phyloP scores from a whole-genome alignment of 2,329 filamentous ascomycete genomes.

The Amphichorda felina region DNA sequence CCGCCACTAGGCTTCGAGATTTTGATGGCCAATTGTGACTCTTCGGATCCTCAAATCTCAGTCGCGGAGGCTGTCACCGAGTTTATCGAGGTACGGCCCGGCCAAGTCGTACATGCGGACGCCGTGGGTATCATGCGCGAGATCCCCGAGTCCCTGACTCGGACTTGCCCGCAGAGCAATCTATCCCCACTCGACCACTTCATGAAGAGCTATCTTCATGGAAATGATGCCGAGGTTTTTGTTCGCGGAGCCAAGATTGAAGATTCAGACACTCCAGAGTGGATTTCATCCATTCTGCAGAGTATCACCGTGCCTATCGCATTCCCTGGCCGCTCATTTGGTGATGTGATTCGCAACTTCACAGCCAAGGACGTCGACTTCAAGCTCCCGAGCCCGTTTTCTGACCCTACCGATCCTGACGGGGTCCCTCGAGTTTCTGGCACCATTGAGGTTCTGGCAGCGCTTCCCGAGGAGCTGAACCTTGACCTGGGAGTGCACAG shows the following conservation, averaged over 20 bases:
- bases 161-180: constrained; percentile 61
- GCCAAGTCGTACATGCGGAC: constrained; percentile 53
- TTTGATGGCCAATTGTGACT: constrained; percentile 69
- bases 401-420: constrained; percentile 61
- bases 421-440: constrained; percentile 73
- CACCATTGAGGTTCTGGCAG: constrained; percentile 66
- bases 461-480: constrained; percentile 75
- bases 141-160: constrained; percentile 62
- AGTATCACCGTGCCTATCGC: constrained; percentile 76
- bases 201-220: constrained; percentile 70
- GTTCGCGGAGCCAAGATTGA: constrained; percentile 66
- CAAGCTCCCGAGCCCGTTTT: constrained; percentile 67
- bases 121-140: constrained; percentile 61
- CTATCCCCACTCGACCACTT: constrained; percentile 78
- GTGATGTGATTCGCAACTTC: constrained; percentile 78
- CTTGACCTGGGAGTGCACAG: constrained; percentile 68
- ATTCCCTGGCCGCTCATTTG: constrained; percentile 71
- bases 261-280: constrained; percentile 58
- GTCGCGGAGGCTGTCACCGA: constrained; percentile 67
- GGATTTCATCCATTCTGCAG: constrained; percentile 70
- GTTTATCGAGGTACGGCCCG: constrained; percentile 54
- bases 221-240: constrained; percentile 67
- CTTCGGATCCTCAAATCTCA: constrained; percentile 60
- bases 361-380: constrained; percentile 79
- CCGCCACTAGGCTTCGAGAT: constrained; percentile 78